These are phyloP conservation scores for Teratosphaeria gauchensis DNA, from an alignment of 2,329 filamentous ascomycete species.

Conservation along the genomic window DNA sequence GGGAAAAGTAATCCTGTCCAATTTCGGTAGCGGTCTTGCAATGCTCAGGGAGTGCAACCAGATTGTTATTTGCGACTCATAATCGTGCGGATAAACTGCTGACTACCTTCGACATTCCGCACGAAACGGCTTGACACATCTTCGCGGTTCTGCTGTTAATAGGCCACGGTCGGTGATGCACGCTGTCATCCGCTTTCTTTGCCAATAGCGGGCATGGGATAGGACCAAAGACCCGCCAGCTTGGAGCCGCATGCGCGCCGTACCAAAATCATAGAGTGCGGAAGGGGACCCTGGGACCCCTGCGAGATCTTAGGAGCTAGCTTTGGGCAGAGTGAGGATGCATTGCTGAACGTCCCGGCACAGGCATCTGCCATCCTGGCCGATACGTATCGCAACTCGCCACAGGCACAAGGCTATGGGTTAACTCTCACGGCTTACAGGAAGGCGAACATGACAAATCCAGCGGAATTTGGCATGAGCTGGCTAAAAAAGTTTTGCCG, in stretches of 20 bases:
- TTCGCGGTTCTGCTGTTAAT: not conserved
- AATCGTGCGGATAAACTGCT: not conserved
- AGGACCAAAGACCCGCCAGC: not conserved
- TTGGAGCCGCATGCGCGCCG: not conserved
- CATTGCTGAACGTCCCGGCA: not conserved
- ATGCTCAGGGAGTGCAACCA: not conserved
- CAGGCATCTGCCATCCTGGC: too few relatives aligned
- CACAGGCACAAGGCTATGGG: too few relatives aligned
- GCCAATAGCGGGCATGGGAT: not conserved
- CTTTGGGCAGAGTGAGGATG: not conserved
- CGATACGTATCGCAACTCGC: not conserved
- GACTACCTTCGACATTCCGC: not conserved
- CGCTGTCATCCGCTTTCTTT: not conserved
- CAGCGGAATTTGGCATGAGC: too few relatives aligned
- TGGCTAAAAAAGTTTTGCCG: too few relatives aligned
- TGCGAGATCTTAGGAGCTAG: not conserved
- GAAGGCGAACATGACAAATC: too few relatives aligned
- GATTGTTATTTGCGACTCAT: not conserved
- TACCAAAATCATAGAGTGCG: not conserved
- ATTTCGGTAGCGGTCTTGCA: not conserved
- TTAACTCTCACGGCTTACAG: too few relatives aligned
- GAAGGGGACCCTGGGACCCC: too few relatives aligned
- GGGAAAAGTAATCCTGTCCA: not conserved
- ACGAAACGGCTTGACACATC: not conserved
- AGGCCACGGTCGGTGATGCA: not conserved